Evolutionary conservation across 139 green algal genomes (phyloP).

Genomic region (Chlorella vulgaris): DNA sequence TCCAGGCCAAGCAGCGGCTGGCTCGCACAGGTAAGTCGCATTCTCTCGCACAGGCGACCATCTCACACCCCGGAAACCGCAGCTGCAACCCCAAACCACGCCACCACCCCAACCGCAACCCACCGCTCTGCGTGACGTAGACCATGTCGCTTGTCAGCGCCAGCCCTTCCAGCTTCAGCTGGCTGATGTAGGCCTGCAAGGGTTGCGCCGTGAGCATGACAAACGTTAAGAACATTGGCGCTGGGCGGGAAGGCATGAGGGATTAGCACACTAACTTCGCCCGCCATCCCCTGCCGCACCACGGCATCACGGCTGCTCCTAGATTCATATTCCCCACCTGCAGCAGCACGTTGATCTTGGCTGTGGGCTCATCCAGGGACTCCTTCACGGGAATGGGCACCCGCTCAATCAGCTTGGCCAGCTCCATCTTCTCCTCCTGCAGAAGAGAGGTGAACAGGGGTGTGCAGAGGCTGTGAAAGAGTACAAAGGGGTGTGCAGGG

Average conservation of each 20-base stretch:
- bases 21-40: no score
- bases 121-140: slow-evolving; percentile 91
- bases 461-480: not conserved
- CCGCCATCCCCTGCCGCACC: no score
- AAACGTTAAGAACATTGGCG: no score
- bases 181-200: slow-evolving; percentile 90
- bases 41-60: no score
- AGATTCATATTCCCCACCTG: no score
- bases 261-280: no score
- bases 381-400: slow-evolving; percentile 99
- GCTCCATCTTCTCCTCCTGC: slow-evolving; percentile 97
- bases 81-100: not conserved
- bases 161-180: slow-evolving; percentile 96
- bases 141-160: slow-evolving; percentile 95
- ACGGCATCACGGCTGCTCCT: no score
- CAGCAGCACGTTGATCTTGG: slow-evolving; percentile 98
- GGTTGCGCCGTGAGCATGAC: not conserved
- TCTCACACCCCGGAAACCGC: slow-evolving; percentile 2
- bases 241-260: no score
- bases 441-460: not conserved
- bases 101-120: slow-evolving; percentile 30
- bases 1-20: no score
- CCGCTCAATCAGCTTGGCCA: slow-evolving; percentile 97
- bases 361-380: slow-evolving; percentile 92
- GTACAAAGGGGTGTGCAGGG: no score